Evolutionary conservation across 2,329 filamentous ascomycete species (phyloP), one percentile per base, ranked within the genome.

Genomic region (Phialophora macrospora): DNA sequence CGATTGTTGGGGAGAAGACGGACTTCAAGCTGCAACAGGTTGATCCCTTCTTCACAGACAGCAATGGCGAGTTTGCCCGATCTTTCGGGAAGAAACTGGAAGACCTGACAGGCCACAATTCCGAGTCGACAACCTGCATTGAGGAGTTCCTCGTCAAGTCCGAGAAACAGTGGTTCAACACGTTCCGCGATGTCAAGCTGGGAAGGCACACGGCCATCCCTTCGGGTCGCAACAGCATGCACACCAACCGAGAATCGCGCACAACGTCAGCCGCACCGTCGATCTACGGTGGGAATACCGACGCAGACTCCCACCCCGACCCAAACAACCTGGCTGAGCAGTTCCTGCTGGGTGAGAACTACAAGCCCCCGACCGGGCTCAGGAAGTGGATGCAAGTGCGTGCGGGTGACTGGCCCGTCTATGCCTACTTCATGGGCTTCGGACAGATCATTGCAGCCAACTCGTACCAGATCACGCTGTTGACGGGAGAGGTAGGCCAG

Each of bases 381-480:
- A 82, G 79, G 68, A 84, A 85, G 65, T 76, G 82, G 70, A 81
- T 88, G 76, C 80, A 84, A 66, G 78, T 82, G 63, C 84, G 85
- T 41, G 75, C 88, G 61, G 84, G 84, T n/a, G 85, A 88, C 71
- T 89, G 87, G 86, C 87, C 87, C 0, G 73, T 88, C 6, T 89
- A 89, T 73, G 83, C 85, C 3, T 80, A 88, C 66, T 79, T 89
- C 55, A 81, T 89, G 20, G 85, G 85, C 8, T 79, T 88, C 41
- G 84, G 85, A 24, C 87, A 89, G 71, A 85, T 89, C 66, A 84
- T 89, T 57, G 85, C 87, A 1, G 85, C 86, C 63, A 89, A 88
- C 75, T 88, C 86, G 0, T 89, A 89, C 75, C 88, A 90, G 73
- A 86, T 90, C 72, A 88, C 87, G 0, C 80, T 90, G n/a, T 80